phyloP scores from a whole-genome alignment of 2,329 filamentous ascomycete genomes.

The Sporothrix pseudoabietina region DNA sequence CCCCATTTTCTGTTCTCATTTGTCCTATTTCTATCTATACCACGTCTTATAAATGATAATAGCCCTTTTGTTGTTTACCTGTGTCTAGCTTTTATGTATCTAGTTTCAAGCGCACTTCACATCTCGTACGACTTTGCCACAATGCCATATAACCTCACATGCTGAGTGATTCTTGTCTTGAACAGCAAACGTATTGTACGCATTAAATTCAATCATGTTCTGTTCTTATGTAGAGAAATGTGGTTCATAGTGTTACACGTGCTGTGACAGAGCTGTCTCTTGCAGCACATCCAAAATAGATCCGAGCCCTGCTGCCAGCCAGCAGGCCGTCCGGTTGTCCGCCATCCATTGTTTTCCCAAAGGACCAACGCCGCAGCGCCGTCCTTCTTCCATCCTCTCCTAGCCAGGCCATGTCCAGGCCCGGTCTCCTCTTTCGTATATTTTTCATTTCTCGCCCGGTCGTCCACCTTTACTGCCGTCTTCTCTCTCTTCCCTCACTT shows the following conservation, averaged over 20 bases:
- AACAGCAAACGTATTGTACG: too few relatives aligned
- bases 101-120: background rate
- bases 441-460: background rate
- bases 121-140: background rate
- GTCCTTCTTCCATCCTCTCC: background rate
- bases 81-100: background rate
- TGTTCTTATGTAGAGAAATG: background rate
- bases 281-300: background rate
- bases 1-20: background rate
- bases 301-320: background rate
- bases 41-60: constrained; percentile 7
- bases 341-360: background rate
- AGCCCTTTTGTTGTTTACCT: background rate
- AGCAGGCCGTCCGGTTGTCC: background rate
- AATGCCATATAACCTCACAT: background rate
- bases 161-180: too few relatives aligned
- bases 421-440: background rate
- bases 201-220: constrained; percentile 3
- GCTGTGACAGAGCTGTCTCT: background rate
- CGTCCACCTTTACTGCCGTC: background rate
- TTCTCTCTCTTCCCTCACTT: background rate
- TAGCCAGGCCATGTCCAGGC: background rate
- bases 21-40: background rate
- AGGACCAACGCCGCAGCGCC: background rate
- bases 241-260: constrained; percentile 10